Evolutionary conservation across 2,329 filamentous ascomycete species (phyloP), one percentile per base, ranked within the genome.

Genomic region (Coleophoma cylindrospora): DNA sequence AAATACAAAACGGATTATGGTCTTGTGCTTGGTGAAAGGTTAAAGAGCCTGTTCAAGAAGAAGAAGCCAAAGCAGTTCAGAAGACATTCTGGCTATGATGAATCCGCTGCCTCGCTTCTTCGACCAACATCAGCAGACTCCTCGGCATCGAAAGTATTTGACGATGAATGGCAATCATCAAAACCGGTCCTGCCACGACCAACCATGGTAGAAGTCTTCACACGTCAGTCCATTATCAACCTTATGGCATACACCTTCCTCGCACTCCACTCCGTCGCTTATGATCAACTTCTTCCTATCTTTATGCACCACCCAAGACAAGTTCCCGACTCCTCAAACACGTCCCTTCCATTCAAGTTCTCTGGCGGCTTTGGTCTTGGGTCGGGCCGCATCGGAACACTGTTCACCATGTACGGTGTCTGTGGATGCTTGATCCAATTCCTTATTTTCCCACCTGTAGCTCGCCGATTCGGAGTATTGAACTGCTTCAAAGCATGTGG

Each of bases 281-380:
- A 84, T 63, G 92, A 97, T 67, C 91, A 95, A 63, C 76, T 92
- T 2, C 79, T 97, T 1, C 88, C 91, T 3, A 89, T 96, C 1
- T 95, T 95, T 66, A 79, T 96, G 61, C 88, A 95, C 68, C 86
- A 89, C 56, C 86, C 87, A 0, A 68, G 68, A 1, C 75, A 83
- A 58, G 63, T 75, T 4, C 67, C 74, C 4, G 68, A 79, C 0
- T 70, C 77, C 0, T 72, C 82, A 11, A 81, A 81, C 60, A 80
- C 75, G 0, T 70, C 74, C 2, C 75, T 89, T 0, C 91, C 91
- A 0, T 85, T 96, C 61, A 86, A 88, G 61, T 96, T 96, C 62
- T 76, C 79, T 2, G 86, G 89, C 36, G 91, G 91, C 0, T 95
- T 95, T 62, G 90, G 90, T 1, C 66, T 83, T 61, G 74, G 80